phyloP scores from a whole-genome alignment of 805 yeast species.

The Lachancea mirantina region DNA sequence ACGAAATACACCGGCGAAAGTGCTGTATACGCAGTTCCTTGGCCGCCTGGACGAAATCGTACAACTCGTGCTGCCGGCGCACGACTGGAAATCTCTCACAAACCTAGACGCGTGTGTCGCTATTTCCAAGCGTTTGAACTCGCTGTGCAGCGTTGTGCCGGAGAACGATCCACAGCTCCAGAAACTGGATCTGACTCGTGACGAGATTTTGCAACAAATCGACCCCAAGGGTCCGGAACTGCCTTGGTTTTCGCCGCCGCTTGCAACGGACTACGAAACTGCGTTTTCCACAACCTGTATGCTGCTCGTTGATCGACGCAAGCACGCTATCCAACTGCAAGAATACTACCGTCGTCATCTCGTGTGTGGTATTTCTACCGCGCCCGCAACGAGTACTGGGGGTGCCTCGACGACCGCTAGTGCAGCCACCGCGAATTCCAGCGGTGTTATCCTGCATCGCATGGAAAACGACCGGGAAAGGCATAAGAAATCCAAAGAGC shows the following conservation, averaged over 20 bases:
- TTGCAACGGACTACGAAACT: slow-evolving; percentile 4
- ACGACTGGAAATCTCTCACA: slow-evolving; percentile 18
- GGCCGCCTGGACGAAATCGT: slow-evolving; percentile 21
- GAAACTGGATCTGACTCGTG: neutral
- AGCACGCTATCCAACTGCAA: slow-evolving; percentile 10
- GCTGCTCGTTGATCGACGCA: slow-evolving; percentile 17
- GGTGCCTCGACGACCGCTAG: slow-evolving; percentile 8
- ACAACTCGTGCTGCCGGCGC: slow-evolving; percentile 14
- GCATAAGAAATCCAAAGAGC: slow-evolving; percentile 77
- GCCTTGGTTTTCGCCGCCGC: slow-evolving; percentile 4
- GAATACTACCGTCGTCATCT: slow-evolving; percentile 6
- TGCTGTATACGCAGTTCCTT: slow-evolving; percentile 17
- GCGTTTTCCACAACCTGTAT: slow-evolving; percentile 7
- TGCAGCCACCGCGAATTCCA: too few relatives aligned
- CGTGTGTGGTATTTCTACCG: slow-evolving; percentile 5
- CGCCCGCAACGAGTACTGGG: neutral
- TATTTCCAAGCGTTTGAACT: slow-evolving; percentile 11
- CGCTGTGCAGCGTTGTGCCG: slow-evolving; percentile 7
- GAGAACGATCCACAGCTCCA: slow-evolving; percentile 1
- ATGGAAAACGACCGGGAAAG: slow-evolving; percentile 94
- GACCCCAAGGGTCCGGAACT: slow-evolving; percentile 1
- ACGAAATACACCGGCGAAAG: slow-evolving; percentile 17
- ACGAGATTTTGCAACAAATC: neutral
- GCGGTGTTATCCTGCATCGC: slow-evolving; percentile 53
- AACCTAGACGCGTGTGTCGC: slow-evolving; percentile 17